phyloP scores from a whole-genome alignment of 2,329 filamentous ascomycete species.

The Botrytis medusae region DNA sequence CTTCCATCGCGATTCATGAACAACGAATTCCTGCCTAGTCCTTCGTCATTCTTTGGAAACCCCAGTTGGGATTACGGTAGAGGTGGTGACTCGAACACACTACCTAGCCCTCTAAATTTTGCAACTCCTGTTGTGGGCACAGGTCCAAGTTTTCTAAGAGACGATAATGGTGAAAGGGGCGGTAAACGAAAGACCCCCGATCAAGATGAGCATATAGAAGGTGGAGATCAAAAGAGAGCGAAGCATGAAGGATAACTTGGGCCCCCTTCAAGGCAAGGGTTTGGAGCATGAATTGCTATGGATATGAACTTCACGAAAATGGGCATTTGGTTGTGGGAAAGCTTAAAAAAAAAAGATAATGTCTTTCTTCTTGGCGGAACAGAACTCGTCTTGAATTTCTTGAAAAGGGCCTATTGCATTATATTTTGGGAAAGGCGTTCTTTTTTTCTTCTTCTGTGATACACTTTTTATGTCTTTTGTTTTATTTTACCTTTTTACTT shows the following conservation, averaged over 20 bases:
- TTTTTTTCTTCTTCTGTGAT: background rate
- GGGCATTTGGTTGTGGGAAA: conserved; percentile 19
- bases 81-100: conserved; percentile 72
- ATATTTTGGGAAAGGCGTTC: background rate
- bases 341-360: conserved; percentile 5
- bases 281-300: conserved; percentile 14
- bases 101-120: conserved; percentile 91
- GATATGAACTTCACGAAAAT: conserved; percentile 17
- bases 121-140: conserved; percentile 71
- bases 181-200: conserved; percentile 25
- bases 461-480: background rate
- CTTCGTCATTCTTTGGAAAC: conserved; percentile 75
- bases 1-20: conserved; percentile 88
- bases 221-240: conserved; percentile 18
- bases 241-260: conserved; percentile 21
- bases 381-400: background rate
- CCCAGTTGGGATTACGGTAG: conserved; percentile 78
- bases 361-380: conserved; percentile 12
- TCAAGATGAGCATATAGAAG: conserved; percentile 16
- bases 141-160: conserved; percentile 62
- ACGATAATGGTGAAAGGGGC: conserved; percentile 46
- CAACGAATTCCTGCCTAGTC: conserved; percentile 83
- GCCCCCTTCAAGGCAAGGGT: background rate
- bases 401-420: conserved; percentile 9
- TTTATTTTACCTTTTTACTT: background rate